Evolutionary conservation across 495 filamentous ascomycete genomes (phyloP), one percentile per base, ranked within the genome.

Genomic region (Lasiosphaeris hirsuta): DNA sequence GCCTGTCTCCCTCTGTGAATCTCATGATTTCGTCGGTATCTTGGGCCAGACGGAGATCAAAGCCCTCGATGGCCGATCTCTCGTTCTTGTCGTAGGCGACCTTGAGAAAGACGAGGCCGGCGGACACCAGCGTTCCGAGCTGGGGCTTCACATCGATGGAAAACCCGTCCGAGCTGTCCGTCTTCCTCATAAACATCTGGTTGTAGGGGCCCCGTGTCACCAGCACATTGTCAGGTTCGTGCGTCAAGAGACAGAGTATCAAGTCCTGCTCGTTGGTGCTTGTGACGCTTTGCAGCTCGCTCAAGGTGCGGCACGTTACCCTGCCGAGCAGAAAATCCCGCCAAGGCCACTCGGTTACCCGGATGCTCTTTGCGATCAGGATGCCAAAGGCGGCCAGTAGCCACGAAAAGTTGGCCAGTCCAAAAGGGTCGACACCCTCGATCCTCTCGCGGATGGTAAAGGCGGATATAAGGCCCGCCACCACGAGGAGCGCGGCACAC

Each of bases 341-440:
- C 70, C 69, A 73, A 10, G 64, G 53, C 71, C 71, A 72, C 13
- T 68, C 57, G 4, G 46, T 43, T 3, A 73, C 70, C 30, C 51
- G 41, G 23, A 63, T 13, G 36, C 59, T 62, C 58, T 73, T 71
- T 42, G 55, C 54, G 3, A 72, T 38, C 14, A 74, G 34, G 11
- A 72, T 40, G 42, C 68, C 15, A 54, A 74, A 71, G 10, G 54
- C 69, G 9, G 69, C 58, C 9, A 73, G 52, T 3, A 70, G 51
- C 70, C 70, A 74, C 4, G 56, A 18, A 44, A 62, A 74, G 9
- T 48, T 56, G 5, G 68, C 63, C 39, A 72, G 63, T 23, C 70
- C 59, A 58, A 69, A 74, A 1, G 70, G 70, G 47, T 74, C 70
- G 10, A 74, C 70, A 7, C 62, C 70, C 10, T 30, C n/a, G 23